Evolutionary conservation across 225 moss, liverwort and hornwort species (phyloP), one percentile per base, ranked within the genome.

Genomic region (Neckera pumila): DNA sequence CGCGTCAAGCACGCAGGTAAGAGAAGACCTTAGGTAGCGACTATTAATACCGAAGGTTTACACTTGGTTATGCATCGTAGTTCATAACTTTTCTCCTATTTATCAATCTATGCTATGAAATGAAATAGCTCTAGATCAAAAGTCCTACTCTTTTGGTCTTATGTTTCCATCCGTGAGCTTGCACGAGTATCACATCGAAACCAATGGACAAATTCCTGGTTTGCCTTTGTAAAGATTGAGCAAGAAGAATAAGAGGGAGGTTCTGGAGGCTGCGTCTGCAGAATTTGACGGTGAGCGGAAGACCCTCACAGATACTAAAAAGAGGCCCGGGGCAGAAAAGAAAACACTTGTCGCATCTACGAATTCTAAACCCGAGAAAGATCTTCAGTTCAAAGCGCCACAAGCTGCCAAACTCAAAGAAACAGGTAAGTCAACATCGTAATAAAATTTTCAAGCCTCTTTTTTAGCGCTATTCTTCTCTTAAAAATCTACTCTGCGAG

Each of bases 1-100:
- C 90, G 14, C 85, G 90, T 77, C 82, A 86, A 62, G 90, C 88
- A 86, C 85, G 86, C 62, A 88, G 88, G 90, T 91, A 91, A 82
- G 81, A 85, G 51, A 53, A 53, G 59, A 76, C 45, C 42, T 47
- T 77, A 67, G 53, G 75, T 42, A 81, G 40, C 25, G 57, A 64
- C 71, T 43, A 14, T 87, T 72, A 84, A 33, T 14, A 56, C 31
- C n/a, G 28, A 71, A 79, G 76, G 57, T 63, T 64, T 60, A 64
- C 25, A 26, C 38, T 14, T 87, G 79, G 30, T 26, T 33, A 69
- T 90, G 34, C 17, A 18, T 54, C 2, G 12, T 59, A 67, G 58
- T 61, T 53, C 14, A 63, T 30, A 57, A 79, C n/a, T 31, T 6
- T 59, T 80, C 49, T 17, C 57, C 33, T 49, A 25, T 47, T 66